These are phyloP conservation scores for Nemophila menziesii DNA, from an alignment of 257 asterid genomes.

Conservation along the genomic window DNA sequence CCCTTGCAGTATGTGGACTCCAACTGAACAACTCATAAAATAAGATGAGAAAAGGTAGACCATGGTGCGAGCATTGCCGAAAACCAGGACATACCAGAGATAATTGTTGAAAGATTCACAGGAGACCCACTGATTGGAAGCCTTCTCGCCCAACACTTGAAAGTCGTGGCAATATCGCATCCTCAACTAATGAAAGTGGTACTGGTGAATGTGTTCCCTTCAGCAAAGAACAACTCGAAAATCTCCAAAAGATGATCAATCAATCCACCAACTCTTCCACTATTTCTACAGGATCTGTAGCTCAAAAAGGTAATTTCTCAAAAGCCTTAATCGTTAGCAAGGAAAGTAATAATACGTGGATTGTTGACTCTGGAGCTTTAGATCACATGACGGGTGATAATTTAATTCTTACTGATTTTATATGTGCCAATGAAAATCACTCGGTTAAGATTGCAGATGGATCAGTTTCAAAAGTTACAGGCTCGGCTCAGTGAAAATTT, in stretches of 20 bases:
- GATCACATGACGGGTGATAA: constrained; percentile 2
- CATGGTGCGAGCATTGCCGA: constrained; percentile 3
- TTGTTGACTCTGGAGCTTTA: neutral
- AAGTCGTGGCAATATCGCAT: neutral
- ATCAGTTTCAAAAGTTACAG: too few relatives aligned
- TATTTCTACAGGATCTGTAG: neutral
- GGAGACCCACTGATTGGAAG: constrained; percentile 3
- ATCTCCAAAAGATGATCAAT: neutral
- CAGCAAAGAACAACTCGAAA: neutral
- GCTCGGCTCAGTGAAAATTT: too few relatives aligned
- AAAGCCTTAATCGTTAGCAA: neutral
- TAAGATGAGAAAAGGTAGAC: neutral
- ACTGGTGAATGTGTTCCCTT: neutral
- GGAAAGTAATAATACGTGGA: neutral
- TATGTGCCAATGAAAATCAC: too few relatives aligned
- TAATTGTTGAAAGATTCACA: constrained; percentile 1
- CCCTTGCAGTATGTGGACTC: neutral
- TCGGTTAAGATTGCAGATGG: too few relatives aligned
- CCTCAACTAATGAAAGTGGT: neutral
- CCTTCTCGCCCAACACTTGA: neutral
- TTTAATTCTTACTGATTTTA: neutral
- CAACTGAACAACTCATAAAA: neutral
- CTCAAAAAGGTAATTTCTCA: neutral
- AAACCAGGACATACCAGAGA: neutral
- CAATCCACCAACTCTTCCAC: neutral